Evolutionary conservation across 108 stramenopile genomes (phyloP), one percentile per base, ranked within the genome.

Genomic region (Pseudonitzschia pungens): DNA sequence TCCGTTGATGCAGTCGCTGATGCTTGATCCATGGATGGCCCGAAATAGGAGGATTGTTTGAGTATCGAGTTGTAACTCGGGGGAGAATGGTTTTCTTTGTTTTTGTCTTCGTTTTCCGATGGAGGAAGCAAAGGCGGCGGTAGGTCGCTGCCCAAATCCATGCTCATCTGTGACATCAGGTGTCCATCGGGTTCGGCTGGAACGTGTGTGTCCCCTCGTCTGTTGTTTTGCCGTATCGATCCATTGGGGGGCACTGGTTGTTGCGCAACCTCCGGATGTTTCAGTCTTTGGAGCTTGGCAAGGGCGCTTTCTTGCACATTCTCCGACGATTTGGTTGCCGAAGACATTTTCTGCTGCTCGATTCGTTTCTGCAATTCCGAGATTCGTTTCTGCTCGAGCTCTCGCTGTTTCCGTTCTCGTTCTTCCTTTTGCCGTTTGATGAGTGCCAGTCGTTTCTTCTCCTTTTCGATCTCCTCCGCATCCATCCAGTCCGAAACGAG

Each of bases 401-500:
- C 63, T 58, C 81, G 75, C 64, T 81, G 72, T 48, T 72, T 74
- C 74, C 78, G 71, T 68, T 62, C 66, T 72, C 76, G 77, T 78
- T 88, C 85, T 66, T 83, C 67, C 56, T 75, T 40, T 33, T 78
- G 71, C 26, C 69, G 48, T 65, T 77, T 63, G 28, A 79, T 67
- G 43, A 81, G 76, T 32, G 77, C 86, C 56, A 82, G 64, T 50
- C 77, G 75, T 77, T 58, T 65, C 40, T 33, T 44, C 60, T 84
- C 74, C 69, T 72, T 82, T 62, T 82, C 70, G 32, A 70, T 40
- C 69, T 95, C 94, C 65, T 92, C 81, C 33, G 67, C 73, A 57
- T 95, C 91, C 91, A 95, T 95, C 74, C 76, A 72, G 18, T 83
- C 78, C 0, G 83, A 87, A 32, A 95, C 89, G 50, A 80, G 67